Percentiles rank a stretch among this genome's conserved stretches.
phyloP scores from a whole-genome alignment of 2,329 filamentous ascomycete species.

The Aureobasidium sp. region DNA sequence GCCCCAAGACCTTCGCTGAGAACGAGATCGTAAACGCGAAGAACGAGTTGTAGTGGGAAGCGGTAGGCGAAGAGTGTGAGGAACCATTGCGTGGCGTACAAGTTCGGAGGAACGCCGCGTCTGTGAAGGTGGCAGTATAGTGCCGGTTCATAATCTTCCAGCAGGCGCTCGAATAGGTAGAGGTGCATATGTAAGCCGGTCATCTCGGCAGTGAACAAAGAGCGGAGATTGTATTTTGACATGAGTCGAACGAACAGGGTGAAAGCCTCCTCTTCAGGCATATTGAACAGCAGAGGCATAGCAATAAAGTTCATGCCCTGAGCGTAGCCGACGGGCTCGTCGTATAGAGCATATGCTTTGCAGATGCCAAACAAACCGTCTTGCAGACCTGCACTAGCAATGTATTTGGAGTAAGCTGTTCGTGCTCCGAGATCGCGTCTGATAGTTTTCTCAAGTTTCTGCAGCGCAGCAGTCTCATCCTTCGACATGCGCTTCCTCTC shows the following conservation, averaged over 20 bases:
- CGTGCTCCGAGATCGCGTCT: constrained; percentile 82
- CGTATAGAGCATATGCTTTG: constrained; percentile 94
- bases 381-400: constrained; percentile 82
- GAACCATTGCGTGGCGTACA: constrained; percentile 99
- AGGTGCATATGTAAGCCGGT: constrained; percentile 86
- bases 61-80: constrained; percentile 97
- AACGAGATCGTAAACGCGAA: constrained; percentile 93
- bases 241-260: constrained; percentile 87
- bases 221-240: constrained; percentile 90
- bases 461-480: constrained; percentile 64
- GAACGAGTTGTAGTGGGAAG: constrained; percentile 89
- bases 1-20: constrained; percentile 83
- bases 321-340: constrained; percentile 90
- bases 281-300: constrained; percentile 95
- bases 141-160: constrained; percentile 90
- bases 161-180: constrained; percentile 87
- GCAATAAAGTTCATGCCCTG: constrained; percentile 99
- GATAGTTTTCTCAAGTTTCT: constrained; percentile 86
- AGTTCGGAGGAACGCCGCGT: constrained; percentile 76
- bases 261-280: constrained; percentile 96
- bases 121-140: constrained; percentile 90
- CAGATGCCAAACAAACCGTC: constrained; percentile 92
- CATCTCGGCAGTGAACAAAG: constrained; percentile 95
- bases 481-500: constrained; percentile 73
- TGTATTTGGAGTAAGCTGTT: constrained; percentile 95